Conservation (phyloP, 176 grass and related monocot species). For the Musa troglodytarum region DNA sequence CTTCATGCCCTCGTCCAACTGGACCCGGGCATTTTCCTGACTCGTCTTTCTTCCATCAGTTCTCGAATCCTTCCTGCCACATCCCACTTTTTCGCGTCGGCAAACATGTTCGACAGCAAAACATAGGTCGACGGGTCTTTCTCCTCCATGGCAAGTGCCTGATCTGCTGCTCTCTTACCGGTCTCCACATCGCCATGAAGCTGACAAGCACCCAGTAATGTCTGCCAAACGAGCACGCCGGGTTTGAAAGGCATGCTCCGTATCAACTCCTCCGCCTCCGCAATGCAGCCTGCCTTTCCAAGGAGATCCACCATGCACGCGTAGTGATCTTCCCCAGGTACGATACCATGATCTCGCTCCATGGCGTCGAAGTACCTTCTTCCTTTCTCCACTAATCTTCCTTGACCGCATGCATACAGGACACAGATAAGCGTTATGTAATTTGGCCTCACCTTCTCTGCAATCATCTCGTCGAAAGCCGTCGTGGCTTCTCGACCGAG, state of each 20-base stretch:
- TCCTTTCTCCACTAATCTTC: constrained; percentile 36
- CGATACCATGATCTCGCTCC: constrained; percentile 25
- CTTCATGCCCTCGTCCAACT: constrained; percentile 22
- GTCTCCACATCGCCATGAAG: constrained; percentile 37
- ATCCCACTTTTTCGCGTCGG: constrained; percentile 24
- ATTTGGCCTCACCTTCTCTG: constrained; percentile 27
- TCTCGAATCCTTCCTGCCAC: constrained; percentile 26
- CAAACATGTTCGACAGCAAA: constrained; percentile 30
- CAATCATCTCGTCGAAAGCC: constrained; percentile 42
- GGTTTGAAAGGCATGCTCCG: constrained; percentile 36
- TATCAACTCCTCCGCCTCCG: constrained; percentile 44
- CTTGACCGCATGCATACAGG: constrained; percentile 47
- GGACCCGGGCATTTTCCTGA: constrained; percentile 39
- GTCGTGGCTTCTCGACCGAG: constrained; percentile 24
- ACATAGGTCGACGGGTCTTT: constrained; percentile 46
- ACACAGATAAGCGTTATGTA: constrained; percentile 36
- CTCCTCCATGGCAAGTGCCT: constrained; percentile 26
- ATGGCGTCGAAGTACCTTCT: constrained; percentile 55
- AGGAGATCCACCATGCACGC: constrained; percentile 68
- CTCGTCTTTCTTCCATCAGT: constrained; percentile 32
- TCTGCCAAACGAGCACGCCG: constrained; percentile 39
- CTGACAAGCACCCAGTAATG: constrained; percentile 30
- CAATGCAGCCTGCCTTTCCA: constrained; percentile 36
- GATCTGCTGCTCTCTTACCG: constrained; percentile 35
- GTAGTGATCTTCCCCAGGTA: constrained; percentile 47